These are phyloP conservation scores for Diophrys sp. DNA, from an alignment of 73 alveolate species.

Conservation along the genomic window DNA sequence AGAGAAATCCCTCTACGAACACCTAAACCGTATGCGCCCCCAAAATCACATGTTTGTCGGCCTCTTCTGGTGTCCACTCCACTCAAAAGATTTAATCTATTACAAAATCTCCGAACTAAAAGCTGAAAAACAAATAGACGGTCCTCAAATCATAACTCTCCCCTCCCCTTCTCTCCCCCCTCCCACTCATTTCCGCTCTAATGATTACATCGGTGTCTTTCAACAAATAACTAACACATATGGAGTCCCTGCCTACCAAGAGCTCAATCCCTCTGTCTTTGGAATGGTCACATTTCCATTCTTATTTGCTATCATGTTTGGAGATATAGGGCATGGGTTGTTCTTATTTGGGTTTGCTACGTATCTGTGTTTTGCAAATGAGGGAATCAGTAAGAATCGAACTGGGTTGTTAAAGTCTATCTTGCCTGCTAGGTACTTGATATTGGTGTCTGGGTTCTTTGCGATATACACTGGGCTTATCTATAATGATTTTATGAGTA, in stretches of 20 bases:
- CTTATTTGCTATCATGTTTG: constrained; percentile 98
- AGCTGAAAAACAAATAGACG: constrained; percentile 48
- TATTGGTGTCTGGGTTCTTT: constrained; percentile 82
- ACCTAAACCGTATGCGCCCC: constrained; percentile 52
- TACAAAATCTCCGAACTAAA: constrained; percentile 20
- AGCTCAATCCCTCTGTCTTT: constrained; percentile 94
- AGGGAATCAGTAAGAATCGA: constrained; percentile 36
- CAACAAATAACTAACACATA: constrained; percentile 95
- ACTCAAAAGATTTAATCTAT: background rate
- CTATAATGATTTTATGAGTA: constrained; percentile 89
- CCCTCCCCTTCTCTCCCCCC: constrained; percentile 44
- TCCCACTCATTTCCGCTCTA: constrained; percentile 93
- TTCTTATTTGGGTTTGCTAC: constrained; percentile 72
- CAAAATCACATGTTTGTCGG: constrained; percentile 63
- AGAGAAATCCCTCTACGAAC: constrained; percentile 58
- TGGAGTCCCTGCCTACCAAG: constrained; percentile 96
- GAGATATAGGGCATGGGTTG: constrained; percentile 98
- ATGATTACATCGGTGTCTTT: constrained; percentile 89
- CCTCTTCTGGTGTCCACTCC: constrained; percentile 76
- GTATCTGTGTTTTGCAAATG: constrained; percentile 67
- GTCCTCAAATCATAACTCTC: constrained; percentile 27
- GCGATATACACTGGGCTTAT: constrained; percentile 85
- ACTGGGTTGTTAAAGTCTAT: constrained; percentile 9
- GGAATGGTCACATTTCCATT: constrained; percentile 93
- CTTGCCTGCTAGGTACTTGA: constrained; percentile 66